Percentiles rank a stretch among this genome's conserved stretches.
These are phyloP conservation scores for Debaryomyces tyrocola DNA, from an alignment of 805 yeast species.

Conservation along the genomic window DNA sequence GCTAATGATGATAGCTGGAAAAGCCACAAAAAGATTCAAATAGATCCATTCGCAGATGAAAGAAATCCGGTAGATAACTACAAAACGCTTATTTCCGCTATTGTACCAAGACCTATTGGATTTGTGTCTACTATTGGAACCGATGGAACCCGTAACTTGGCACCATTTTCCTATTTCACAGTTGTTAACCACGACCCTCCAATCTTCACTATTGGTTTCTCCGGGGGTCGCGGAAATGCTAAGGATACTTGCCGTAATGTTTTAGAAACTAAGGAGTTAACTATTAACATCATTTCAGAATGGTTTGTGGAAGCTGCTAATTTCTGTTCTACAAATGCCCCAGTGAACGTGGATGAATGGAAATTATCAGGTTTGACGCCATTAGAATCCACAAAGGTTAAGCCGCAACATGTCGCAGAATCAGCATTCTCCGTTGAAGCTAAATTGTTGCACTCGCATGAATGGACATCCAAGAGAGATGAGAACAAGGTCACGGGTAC, in stretches of 20 bases:
- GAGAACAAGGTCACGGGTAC: conserved; percentile 37
- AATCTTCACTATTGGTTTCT: conserved; percentile 50
- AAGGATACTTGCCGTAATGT: conserved; percentile 55
- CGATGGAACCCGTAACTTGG: conserved; percentile 48
- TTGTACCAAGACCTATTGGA: conserved; percentile 63
- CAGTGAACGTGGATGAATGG: conserved; percentile 56
- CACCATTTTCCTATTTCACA: conserved; percentile 62
- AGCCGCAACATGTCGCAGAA: conserved; percentile 59
- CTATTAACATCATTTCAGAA: conserved; percentile 58
- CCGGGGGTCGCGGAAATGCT: conserved; percentile 31
- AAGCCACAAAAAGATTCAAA: conserved; percentile 40
- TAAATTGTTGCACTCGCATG: conserved; percentile 44
- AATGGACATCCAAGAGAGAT: conserved; percentile 42
- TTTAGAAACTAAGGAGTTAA: conserved; percentile 51
- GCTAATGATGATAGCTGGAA: conserved; percentile 47
- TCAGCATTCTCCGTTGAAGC: conserved; percentile 61
- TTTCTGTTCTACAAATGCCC: conserved; percentile 46
- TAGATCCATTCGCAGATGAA: conserved; percentile 49
- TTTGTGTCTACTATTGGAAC: conserved; percentile 49
- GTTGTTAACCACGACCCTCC: conserved; percentile 57
- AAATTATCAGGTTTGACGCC: conserved; percentile 54
- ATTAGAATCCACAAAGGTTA: conserved; percentile 42
- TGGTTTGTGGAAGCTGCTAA: conserved; percentile 70
- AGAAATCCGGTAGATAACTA: conserved; percentile 48
- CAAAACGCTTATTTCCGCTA: conserved; percentile 48